phyloP scores from a whole-genome alignment of 2,329 filamentous ascomycete genomes.

The Knufia fluminis region DNA sequence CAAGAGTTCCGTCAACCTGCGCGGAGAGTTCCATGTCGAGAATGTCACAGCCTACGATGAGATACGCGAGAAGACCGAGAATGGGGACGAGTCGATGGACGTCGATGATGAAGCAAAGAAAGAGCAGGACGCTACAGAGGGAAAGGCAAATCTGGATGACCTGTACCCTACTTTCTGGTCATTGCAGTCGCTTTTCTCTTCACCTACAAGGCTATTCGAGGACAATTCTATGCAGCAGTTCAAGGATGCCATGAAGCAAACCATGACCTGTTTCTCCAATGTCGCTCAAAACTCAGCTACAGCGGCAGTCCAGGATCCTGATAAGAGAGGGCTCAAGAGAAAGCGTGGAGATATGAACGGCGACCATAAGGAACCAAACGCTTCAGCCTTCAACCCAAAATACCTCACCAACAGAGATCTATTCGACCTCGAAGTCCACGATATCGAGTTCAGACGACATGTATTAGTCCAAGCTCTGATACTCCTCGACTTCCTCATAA shows the following conservation, averaged over 20 bases:
- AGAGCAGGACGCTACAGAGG: neutral
- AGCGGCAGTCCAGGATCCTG: conserved; percentile 40
- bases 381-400: conserved; percentile 85
- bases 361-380: conserved; percentile 29
- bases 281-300: conserved; percentile 57
- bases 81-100: conserved; percentile 59
- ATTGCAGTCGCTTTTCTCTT: conserved; percentile 82
- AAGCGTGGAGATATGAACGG: conserved; percentile 50
- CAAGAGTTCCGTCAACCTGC: conserved; percentile 91
- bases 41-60: conserved; percentile 83
- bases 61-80: conserved; percentile 29
- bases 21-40: conserved; percentile 91
- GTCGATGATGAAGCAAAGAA: conserved; percentile 30
- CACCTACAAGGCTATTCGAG: conserved; percentile 75
- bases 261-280: conserved; percentile 65
- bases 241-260: conserved; percentile 53
- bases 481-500: conserved; percentile 89
- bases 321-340: conserved; percentile 58
- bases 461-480: conserved; percentile 93
- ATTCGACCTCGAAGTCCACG: conserved; percentile 91
- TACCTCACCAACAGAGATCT: conserved; percentile 96
- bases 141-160: conserved; percentile 42
- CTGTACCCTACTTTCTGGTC: conserved; percentile 94
- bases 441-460: conserved; percentile 87
- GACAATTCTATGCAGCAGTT: conserved; percentile 56